phyloP scores from a whole-genome alignment of 1,139 yeast genomes.

The Dujonia santamariae region DNA sequence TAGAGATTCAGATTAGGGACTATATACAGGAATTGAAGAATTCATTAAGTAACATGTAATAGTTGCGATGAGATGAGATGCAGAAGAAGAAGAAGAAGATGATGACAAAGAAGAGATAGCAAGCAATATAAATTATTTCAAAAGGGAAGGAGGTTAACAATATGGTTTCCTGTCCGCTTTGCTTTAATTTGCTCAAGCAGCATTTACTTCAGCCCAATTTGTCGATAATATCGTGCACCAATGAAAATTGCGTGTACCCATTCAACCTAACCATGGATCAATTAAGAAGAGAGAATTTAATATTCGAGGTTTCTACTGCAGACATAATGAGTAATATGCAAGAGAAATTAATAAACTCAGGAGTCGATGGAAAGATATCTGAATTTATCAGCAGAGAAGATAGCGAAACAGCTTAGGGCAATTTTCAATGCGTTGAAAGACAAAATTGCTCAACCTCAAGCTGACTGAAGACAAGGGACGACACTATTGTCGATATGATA shows the following conservation, averaged over 20 bases:
- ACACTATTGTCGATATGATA: too few species aligned
- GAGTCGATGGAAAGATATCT: constrained; percentile 24
- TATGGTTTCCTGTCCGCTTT: constrained; percentile 23
- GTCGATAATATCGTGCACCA: constrained; percentile 27
- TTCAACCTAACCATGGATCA: constrained; percentile 27
- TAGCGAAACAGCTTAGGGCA: constrained; percentile 12
- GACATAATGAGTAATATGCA: constrained; percentile 27
- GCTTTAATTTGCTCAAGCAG: constrained; percentile 21
- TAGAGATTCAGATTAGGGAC: background rate
- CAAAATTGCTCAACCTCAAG: background rate
- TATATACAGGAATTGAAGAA: too few species aligned
- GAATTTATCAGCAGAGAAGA: constrained; percentile 25
- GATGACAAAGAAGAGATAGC: background rate
- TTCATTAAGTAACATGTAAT: too few species aligned
- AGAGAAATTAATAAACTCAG: constrained; percentile 20
- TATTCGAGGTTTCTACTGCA: constrained; percentile 17
- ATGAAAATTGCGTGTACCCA: constrained; percentile 27
- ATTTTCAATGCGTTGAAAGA: too few species aligned
- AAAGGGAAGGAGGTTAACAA: too few species aligned
- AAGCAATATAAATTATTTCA: too few species aligned
- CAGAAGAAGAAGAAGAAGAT: background rate
- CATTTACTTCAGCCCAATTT: constrained; percentile 26
- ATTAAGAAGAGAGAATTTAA: constrained; percentile 22
- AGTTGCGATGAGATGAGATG: too few species aligned
- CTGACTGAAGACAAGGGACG: too few species aligned